phyloP scores from a whole-genome alignment of 345 rosid genomes.

The Crucihimalaya himalaica region DNA sequence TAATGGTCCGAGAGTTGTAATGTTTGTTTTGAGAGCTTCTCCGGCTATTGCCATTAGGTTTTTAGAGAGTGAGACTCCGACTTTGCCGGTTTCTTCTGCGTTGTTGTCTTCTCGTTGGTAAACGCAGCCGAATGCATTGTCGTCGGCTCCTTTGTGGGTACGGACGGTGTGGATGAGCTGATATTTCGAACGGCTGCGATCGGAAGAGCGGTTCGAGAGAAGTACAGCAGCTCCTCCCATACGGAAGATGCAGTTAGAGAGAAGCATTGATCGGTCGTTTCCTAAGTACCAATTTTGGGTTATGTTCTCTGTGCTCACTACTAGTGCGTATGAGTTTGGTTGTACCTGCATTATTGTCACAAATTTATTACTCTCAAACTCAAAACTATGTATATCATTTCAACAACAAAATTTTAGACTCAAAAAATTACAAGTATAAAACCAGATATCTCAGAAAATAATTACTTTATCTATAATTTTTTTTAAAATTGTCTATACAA shows the following conservation, averaged over 20 bases:
- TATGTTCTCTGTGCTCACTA: slow-evolving; percentile 93
- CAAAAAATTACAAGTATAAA: too few species aligned
- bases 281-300: slow-evolving; percentile 90
- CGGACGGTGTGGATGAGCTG: slow-evolving; percentile 92
- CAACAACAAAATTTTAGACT: not conserved
- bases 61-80: slow-evolving; percentile 85
- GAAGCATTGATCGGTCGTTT: slow-evolving; percentile 89
- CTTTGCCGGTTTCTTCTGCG: slow-evolving; percentile 37
- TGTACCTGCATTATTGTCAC: slow-evolving; percentile 52
- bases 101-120: slow-evolving; percentile 79
- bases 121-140: slow-evolving; percentile 68
- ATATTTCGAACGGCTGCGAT: slow-evolving; percentile 80
- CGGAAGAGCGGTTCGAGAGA: slow-evolving; percentile 69
- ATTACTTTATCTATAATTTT: too few species aligned
- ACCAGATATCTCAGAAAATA: too few species aligned
- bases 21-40: slow-evolving; percentile 88
- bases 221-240: slow-evolving; percentile 97
- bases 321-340: slow-evolving; percentile 84
- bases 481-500: too few species aligned
- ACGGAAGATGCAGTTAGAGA: slow-evolving; percentile 90
- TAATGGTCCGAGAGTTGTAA: slow-evolving; percentile 85
- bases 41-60: slow-evolving; percentile 96
- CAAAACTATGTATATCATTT: not conserved
- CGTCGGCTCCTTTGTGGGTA: slow-evolving; percentile 88
- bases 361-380: not conserved